These are phyloP conservation scores for Hyaloscypha hepaticicola DNA, from an alignment of 495 filamentous ascomycete species.

Conservation along the genomic window DNA sequence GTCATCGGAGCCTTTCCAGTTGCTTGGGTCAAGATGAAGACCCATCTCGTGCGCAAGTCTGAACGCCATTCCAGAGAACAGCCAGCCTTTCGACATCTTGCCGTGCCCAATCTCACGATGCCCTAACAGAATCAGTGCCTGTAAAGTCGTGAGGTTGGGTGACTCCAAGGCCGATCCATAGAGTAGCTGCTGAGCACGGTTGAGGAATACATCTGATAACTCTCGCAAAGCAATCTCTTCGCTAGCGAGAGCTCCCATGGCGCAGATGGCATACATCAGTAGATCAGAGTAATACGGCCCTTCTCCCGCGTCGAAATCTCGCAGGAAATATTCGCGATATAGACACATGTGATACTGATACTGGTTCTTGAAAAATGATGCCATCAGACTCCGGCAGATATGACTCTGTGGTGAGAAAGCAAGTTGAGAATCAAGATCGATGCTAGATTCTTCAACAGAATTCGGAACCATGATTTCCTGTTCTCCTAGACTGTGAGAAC, in stretches of 20 bases:
- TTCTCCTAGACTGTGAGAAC: neutral
- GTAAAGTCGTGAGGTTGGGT: conserved; percentile 36
- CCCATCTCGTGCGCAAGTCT: conserved; percentile 36
- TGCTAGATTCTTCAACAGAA: neutral
- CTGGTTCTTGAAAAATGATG: conserved; percentile 34
- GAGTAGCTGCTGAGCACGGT: conserved; percentile 34
- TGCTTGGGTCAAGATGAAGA: conserved; percentile 38
- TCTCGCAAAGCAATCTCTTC: conserved; percentile 31
- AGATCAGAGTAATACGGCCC: conserved; percentile 39
- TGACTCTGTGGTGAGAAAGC: conserved; percentile 27
- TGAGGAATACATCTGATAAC: conserved; percentile 36
- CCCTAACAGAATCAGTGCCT: conserved; percentile 35
- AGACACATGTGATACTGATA: conserved; percentile 38
- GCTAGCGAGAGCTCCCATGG: conserved; percentile 34
- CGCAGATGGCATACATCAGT: conserved; percentile 37
- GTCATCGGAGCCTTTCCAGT: conserved; percentile 33
- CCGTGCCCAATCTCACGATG: conserved; percentile 37
- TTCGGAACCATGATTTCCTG: neutral
- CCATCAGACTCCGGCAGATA: conserved; percentile 34
- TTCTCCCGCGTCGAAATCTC: conserved; percentile 33
- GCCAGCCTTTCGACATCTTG: conserved; percentile 36
- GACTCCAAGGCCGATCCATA: conserved; percentile 35
- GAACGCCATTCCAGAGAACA: conserved; percentile 39
- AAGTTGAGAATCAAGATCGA: neutral
- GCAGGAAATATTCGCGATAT: conserved; percentile 36